Conservation (phyloP, 768 basidiomycete species). For the Hydnomerulius pinastri region DNA sequence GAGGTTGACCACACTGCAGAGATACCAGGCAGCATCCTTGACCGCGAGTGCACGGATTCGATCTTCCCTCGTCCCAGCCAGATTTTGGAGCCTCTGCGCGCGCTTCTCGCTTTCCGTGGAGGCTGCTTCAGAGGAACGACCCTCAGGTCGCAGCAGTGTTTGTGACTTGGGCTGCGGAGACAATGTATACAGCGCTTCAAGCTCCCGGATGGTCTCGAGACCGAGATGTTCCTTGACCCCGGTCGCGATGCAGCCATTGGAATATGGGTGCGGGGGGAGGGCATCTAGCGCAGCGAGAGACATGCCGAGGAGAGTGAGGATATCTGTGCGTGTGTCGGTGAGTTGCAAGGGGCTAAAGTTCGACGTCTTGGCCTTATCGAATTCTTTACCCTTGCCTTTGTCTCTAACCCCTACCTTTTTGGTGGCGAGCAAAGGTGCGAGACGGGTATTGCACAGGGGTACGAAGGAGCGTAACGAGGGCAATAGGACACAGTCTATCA, state of each 20-base stretch:
- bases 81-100: slow-evolving; percentile 7
- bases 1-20: slow-evolving; percentile 26
- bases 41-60: slow-evolving; percentile 25
- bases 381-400: slow-evolving; percentile 10
- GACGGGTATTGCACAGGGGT: slow-evolving; percentile 21
- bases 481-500: slow-evolving; percentile 23
- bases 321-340: slow-evolving; percentile 22
- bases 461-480: slow-evolving; percentile 18
- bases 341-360: not conserved
- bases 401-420: slow-evolving; percentile 2
- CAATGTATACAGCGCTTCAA: slow-evolving; percentile 21
- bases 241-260: not conserved
- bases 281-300: slow-evolving; percentile 21
- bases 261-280: not conserved
- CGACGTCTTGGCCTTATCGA: not conserved
- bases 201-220: slow-evolving; percentile 29
- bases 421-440: slow-evolving; percentile 10
- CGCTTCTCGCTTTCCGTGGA: not conserved
- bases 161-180: not conserved
- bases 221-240: slow-evolving; percentile 24
- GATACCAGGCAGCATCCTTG: slow-evolving; percentile 30
- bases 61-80: slow-evolving; percentile 14
- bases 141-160: not conserved
- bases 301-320: slow-evolving; percentile 23
- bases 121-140: not conserved